phyloP scores from a whole-genome alignment of 2,329 filamentous ascomycete species.

The Venturia aucupariae region DNA sequence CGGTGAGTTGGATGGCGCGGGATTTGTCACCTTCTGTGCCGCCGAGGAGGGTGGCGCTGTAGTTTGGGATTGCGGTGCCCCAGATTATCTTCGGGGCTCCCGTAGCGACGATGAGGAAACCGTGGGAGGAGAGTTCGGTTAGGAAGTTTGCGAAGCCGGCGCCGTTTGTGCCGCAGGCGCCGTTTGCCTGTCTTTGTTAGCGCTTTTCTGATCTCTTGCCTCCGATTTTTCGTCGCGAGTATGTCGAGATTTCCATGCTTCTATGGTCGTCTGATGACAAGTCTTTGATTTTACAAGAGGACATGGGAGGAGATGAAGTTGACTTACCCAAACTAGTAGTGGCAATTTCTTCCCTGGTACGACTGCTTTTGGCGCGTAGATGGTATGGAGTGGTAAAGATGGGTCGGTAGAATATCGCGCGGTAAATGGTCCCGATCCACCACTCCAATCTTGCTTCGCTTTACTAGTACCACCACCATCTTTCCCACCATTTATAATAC shows the following conservation, averaged over 20 bases:
- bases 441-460: constrained; percentile 7
- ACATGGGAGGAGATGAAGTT: too few species aligned
- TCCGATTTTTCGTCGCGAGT: not conserved
- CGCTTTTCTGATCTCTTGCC: not conserved
- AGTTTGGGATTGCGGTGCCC: not conserved
- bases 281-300: too few species aligned
- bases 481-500: not conserved
- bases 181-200: constrained; percentile 9
- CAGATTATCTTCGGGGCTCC: not conserved
- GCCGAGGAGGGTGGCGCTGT: not conserved
- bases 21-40: constrained; percentile 7
- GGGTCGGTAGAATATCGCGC: constrained; percentile 10
- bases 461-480: not conserved
- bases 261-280: too few species aligned
- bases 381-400: constrained; percentile 5
- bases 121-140: constrained; percentile 13
- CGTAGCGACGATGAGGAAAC: constrained; percentile 12
- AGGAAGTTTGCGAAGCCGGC: constrained; percentile 13
- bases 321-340: constrained; percentile 10
- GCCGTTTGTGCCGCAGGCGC: constrained; percentile 13
- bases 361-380: constrained; percentile 12
- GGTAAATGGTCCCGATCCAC: constrained; percentile 13
- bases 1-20: constrained; percentile 5
- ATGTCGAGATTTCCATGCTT: not conserved
- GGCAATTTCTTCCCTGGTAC: constrained; percentile 8